Percentiles rank a stretch among this genome's conserved stretches.
phyloP scores from a whole-genome alignment of 23 red algal genomes.

The Gracilaria vermiculophylla region DNA sequence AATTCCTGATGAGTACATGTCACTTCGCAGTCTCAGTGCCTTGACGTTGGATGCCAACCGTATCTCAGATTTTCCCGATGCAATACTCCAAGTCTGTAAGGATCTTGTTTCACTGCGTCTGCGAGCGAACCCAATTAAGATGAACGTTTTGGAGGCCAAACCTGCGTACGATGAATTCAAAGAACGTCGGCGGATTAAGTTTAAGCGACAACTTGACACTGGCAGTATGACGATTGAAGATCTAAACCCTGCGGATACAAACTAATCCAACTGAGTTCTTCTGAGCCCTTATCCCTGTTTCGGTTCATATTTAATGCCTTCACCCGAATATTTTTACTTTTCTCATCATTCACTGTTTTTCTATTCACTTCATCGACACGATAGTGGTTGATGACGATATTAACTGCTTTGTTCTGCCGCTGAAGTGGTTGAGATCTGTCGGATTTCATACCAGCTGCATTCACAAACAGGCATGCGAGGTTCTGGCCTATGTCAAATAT shows the following conservation, averaged over 20 bases:
- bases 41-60: constrained; percentile 38
- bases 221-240: constrained; percentile 28
- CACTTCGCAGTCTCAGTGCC: constrained; percentile 15
- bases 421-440: neutral
- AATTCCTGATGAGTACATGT: constrained; percentile 24
- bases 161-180: constrained; percentile 28
- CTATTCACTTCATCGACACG: neutral
- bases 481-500: too few species aligned
- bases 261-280: neutral
- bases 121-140: constrained; percentile 37
- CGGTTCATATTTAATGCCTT: neutral
- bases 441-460: neutral
- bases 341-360: neutral
- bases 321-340: neutral
- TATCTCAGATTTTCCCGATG: constrained; percentile 44
- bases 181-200: constrained; percentile 28
- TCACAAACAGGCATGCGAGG: neutral
- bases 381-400: neutral
- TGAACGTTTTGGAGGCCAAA: constrained; percentile 40
- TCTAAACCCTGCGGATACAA: constrained; percentile 29
- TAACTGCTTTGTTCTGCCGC: neutral
- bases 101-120: constrained; percentile 40
- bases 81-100: constrained; percentile 31
- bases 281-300: neutral
- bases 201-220: constrained; percentile 38